These are phyloP conservation scores for Lentinula lateritia DNA, from an alignment of 768 basidiomycete genomes.

Conservation along the genomic window DNA sequence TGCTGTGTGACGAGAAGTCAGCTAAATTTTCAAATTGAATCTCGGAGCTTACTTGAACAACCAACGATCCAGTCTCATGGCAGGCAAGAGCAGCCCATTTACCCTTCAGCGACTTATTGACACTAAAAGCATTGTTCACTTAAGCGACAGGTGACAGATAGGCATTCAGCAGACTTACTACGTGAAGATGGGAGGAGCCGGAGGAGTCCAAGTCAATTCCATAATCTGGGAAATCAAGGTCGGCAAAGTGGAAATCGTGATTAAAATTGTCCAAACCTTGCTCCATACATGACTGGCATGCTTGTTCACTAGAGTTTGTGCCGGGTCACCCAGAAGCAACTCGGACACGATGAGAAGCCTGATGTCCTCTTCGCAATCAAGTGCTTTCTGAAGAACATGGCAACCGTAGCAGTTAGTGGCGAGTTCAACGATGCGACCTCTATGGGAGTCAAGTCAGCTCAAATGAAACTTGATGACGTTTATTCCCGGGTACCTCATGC, in stretches of 20 bases:
- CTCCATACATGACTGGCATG: constrained; percentile 92
- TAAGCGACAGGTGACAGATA: constrained; percentile 6
- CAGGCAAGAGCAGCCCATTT: constrained; percentile 89
- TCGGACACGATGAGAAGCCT: constrained; percentile 80
- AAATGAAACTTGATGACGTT: constrained; percentile 2
- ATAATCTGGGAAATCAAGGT: constrained; percentile 53
- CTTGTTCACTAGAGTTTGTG: constrained; percentile 83
- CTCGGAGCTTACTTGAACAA: constrained; percentile 59
- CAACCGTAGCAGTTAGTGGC: constrained; percentile 89
- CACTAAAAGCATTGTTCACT: constrained; percentile 34
- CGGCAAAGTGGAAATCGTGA: constrained; percentile 8
- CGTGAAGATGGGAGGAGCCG: constrained; percentile 83
- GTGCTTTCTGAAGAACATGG: constrained; percentile 84
- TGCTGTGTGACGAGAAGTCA: constrained; percentile 37
- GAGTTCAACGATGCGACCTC: constrained; percentile 79
- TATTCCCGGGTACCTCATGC: constrained; percentile 61
- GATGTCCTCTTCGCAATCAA: constrained; percentile 88
- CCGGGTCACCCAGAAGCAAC: constrained; percentile 77
- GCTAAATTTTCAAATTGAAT: background rate
- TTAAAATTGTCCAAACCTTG: constrained; percentile 45
- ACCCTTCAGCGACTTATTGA: constrained; percentile 82
- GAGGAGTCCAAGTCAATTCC: constrained; percentile 84
- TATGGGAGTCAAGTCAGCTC: constrained; percentile 18
- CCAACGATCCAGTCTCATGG: constrained; percentile 85
- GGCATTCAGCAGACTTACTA: constrained; percentile 45